phyloP scores from a whole-genome alignment of 495 filamentous ascomycete species.

The Cercophora scortea region DNA sequence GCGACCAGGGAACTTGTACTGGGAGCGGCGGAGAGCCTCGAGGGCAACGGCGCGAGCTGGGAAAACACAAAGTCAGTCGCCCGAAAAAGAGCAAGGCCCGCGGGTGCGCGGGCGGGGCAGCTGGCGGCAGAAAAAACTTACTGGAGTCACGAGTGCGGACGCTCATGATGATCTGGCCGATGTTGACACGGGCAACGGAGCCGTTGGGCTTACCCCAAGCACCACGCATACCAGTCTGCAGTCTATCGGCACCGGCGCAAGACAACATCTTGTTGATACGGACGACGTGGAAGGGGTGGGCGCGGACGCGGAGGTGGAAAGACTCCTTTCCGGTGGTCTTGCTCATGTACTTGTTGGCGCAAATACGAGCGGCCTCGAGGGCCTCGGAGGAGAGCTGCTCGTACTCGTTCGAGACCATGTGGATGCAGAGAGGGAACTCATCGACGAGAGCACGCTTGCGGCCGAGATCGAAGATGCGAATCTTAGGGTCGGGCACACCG shows the following conservation, averaged over 20 bases:
- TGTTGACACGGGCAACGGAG: conserved; percentile 96
- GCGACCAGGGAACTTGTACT: conserved; percentile 99
- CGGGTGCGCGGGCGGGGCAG: no score
- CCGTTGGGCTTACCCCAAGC: conserved; percentile 99
- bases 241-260: conserved; percentile 98
- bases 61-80: conserved; percentile 13
- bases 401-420: conserved; percentile 99
- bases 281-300: conserved; percentile 98
- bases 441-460: conserved; percentile 97
- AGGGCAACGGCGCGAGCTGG: conserved; percentile 82
- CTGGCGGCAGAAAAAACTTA: conserved; percentile 36
- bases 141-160: conserved; percentile 89
- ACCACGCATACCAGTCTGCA: conserved; percentile 99
- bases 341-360: conserved; percentile 99
- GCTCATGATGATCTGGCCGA: conserved; percentile 94
- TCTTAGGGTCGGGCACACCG: conserved; percentile 99
- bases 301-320: conserved; percentile 97
- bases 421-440: conserved; percentile 96
- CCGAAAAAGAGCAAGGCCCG: no score
- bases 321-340: conserved; percentile 96
- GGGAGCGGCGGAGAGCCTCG: conserved; percentile 94
- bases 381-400: conserved; percentile 98
- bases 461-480: conserved; percentile 98
- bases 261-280: conserved; percentile 99
- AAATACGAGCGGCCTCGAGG: conserved; percentile 98